A percentile compares a stretch with the other conserved stretches of the same genome.
Conservation (phyloP, 441 rosid genomes). For the Pelargonium fulgidum region DNA sequence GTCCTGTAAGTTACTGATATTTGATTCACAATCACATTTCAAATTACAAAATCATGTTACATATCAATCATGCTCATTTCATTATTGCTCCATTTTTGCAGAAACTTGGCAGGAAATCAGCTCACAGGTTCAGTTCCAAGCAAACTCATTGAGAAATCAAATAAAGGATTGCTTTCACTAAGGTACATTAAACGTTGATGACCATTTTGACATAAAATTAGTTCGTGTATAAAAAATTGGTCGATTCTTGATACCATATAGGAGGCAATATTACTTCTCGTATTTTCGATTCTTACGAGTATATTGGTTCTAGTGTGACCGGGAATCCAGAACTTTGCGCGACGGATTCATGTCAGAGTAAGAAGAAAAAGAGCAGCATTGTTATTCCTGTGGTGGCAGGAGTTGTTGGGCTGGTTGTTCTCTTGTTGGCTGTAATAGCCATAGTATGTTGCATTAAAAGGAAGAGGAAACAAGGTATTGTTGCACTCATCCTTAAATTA, state of each 20-base stretch:
- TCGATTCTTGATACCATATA: background rate
- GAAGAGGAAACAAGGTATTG: background rate
- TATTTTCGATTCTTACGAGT: background rate
- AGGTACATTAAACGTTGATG: background rate
- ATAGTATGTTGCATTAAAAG: background rate
- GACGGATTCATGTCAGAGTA: background rate
- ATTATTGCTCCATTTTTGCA: background rate
- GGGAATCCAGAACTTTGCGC: conserved; percentile 2
- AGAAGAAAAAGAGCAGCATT: background rate
- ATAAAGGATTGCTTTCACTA: background rate
- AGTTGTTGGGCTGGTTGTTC: background rate
- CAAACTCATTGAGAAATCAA: background rate
- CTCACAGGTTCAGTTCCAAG: conserved; percentile 8
- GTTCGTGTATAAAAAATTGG: too few species aligned
- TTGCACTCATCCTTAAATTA: background rate
- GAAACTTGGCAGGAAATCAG: background rate
- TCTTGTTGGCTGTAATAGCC: background rate
- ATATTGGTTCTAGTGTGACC: background rate
- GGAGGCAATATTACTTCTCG: background rate
- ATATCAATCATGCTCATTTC: background rate
- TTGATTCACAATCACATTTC: background rate
- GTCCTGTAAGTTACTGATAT: conserved; percentile 2
- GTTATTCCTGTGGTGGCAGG: background rate
- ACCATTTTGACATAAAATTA: too few species aligned
- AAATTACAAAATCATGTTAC: background rate